Percentiles rank a stretch among this genome's conserved stretches.
These are phyloP conservation scores for Auricularia cornea DNA, from an alignment of 768 basidiomycete genomes.

Conservation along the genomic window DNA sequence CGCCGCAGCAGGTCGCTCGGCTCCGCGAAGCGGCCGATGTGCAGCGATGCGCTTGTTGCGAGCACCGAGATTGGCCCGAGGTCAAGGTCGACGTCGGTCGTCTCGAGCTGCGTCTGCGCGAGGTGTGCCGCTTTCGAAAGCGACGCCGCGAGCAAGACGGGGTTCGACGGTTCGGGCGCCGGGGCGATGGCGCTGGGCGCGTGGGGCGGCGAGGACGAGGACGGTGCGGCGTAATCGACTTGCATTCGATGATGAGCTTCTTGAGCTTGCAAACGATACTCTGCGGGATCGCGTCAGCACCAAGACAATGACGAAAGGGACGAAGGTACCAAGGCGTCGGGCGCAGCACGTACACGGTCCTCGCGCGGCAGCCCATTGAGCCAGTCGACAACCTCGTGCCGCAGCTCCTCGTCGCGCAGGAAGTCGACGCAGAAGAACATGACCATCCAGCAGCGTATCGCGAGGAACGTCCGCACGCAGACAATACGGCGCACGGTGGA, in stretches of 20 bases:
- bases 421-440: conserved; percentile 83
- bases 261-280: conserved; percentile 74
- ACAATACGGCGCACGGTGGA: conserved; percentile 64
- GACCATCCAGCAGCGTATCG: conserved; percentile 82
- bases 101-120: neutral
- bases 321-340: conserved; percentile 69
- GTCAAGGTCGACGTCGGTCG: conserved; percentile 7
- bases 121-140: neutral
- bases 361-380: conserved; percentile 69
- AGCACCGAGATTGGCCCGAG: conserved; percentile 2
- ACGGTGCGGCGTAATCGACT: conserved; percentile 16
- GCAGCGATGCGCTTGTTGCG: neutral
- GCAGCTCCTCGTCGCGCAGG: conserved; percentile 69
- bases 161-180: neutral
- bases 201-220: neutral
- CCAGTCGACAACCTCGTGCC: conserved; percentile 68
- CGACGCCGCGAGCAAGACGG: neutral
- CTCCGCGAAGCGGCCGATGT: too few species aligned
- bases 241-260: conserved; percentile 78
- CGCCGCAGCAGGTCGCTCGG: too few species aligned
- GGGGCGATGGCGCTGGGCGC: neutral
- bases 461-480: conserved; percentile 81
- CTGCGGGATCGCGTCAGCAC: conserved; percentile 26
- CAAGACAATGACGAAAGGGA: neutral
- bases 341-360: conserved; percentile 55